Base-by-base conservation (phyloP, 2,329 filamentous ascomycete species). In the Hyphodiscus sp. region DNA sequence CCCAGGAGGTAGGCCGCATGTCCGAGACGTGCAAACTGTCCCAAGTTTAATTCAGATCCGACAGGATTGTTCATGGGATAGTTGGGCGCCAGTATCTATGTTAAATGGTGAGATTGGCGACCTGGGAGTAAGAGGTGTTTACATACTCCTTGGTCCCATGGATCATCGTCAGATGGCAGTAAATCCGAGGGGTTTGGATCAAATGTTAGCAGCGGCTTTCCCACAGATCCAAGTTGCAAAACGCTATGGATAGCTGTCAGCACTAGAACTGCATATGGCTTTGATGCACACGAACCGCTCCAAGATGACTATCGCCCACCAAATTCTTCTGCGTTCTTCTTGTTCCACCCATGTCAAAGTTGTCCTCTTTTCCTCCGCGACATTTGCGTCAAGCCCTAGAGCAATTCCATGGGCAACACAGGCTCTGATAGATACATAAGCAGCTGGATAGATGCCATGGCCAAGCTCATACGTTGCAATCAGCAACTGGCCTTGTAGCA, bases 401-500 rank as follows among this genome's bases (percentile, higher is more conserved):
- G 42, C 42, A 33, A 30, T 16, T 7, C 11, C 49, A 33, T 44
- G 45, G 19, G 20, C 26, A 10, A 41, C 20, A 38, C 49, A 50
- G 29, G 23, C 3, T 10, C 49, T 41, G n/a, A 50, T 45, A 5
- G 41, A 19, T 41, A 50, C 11, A 6, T 20, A 50, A 13, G 49
- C 49, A 13, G 49, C 18, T 1, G 29, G 47, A 29, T 49, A 49
- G 7, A 41, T 49, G 11, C 30, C 30, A 49, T 49, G 30, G 6
- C 49, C 49, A 18, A 50, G n/a, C 20, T 50, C 49, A 23, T 50
- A 50, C 13, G 45, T 20, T 8, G 41, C 10, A 4, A 58, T 43
- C n/a, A 60, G 42, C 9, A 60, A 41, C 20, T 38, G 38, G 10
- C 51, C 56, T 18, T 58, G 58, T 19, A 58, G 41, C 30, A 54